Evolutionary conservation across 2,329 filamentous ascomycete genomes (phyloP), one percentile per base, ranked within the genome.

Genomic region (Trichoderma lentiforme): DNA sequence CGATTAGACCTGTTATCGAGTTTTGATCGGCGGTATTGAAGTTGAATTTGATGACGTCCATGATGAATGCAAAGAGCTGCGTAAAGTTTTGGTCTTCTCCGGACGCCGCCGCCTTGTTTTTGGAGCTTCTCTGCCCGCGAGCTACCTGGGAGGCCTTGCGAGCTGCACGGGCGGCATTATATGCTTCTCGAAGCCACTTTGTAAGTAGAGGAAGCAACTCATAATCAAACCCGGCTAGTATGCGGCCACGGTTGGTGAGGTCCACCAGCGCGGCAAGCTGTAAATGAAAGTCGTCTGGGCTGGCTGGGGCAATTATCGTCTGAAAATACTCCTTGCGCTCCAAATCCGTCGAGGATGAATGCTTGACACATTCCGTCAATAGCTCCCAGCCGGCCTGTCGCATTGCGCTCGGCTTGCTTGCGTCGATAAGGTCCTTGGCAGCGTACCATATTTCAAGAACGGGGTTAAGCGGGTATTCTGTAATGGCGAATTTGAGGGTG

Each of bases 21-120:
- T 85, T 81, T 74, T 92, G 90, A 74, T 87, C 86, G 28, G 91
- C 89, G 36, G 89, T 86, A 75, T 90, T 91, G 79, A 90, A 92
- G 78, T 91, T 93, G 83, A 93, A 94, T 78, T 93, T 93, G 82
- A 93, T 89, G 69, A 93, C 85, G 73, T 92, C 89, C 71, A 87
- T 86, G 69, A 92, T 85, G 74, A 90, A 92, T 14, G 83, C 81
- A 77, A 94, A 93, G 3, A 94, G 81, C 62, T 88, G 86, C 3
- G 86, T 82, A 68, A 94, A 83, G 76, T 89, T 90, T 74, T 86
- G 86, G 73, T 92, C 90, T 76, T 91, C 89, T 32, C 83, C 84
- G 3, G 82, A 82, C 6, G 78, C 79, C 26, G 82, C 79, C 8
- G 80, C 77, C 74, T 77, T 79, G 39, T 72, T 77, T 80, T 77